Evolutionary conservation across 2,329 filamentous ascomycete species (phyloP).

Genomic region (Rhynchosporium graminicola): DNA sequence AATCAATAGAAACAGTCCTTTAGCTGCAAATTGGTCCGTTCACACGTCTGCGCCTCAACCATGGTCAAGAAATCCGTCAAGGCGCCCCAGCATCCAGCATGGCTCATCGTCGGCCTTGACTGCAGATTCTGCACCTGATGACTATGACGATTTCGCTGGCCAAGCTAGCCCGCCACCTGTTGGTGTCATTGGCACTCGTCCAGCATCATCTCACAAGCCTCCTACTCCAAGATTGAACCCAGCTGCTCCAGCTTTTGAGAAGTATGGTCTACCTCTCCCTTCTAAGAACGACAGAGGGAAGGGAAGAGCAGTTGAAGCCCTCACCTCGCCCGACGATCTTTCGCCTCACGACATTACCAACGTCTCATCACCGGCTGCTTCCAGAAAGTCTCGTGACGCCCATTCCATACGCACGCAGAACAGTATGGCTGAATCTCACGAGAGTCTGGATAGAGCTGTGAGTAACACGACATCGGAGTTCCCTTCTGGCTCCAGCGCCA

Average conservation of each 20-base stretch:
- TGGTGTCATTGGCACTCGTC: slow-evolving; percentile 79
- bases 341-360: slow-evolving; percentile 10
- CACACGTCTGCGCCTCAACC: slow-evolving; percentile 46
- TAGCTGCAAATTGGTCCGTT: slow-evolving; percentile 54
- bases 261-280: slow-evolving; percentile 57
- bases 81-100: slow-evolving; percentile 77
- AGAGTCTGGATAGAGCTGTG: slow-evolving; percentile 52
- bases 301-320: slow-evolving; percentile 43
- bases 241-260: slow-evolving; percentile 84
- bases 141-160: slow-evolving; percentile 58
- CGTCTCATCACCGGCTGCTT: slow-evolving; percentile 49
- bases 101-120: slow-evolving; percentile 67
- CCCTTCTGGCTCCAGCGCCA: slow-evolving; percentile 44
- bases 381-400: slow-evolving; percentile 57
- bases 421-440: slow-evolving; percentile 54
- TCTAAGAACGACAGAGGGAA: slow-evolving; percentile 44
- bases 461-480: slow-evolving; percentile 61
- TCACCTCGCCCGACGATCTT: slow-evolving; percentile 40
- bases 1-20: slow-evolving; percentile 53
- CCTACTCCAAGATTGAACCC: slow-evolving; percentile 73
- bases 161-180: slow-evolving; percentile 55
- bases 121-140: slow-evolving; percentile 62
- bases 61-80: slow-evolving; percentile 76
- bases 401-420: slow-evolving; percentile 59
- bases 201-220: slow-evolving; percentile 50